Base-by-base conservation (phyloP, 345 rosid species). In the Sisymbrium altissimum region DNA sequence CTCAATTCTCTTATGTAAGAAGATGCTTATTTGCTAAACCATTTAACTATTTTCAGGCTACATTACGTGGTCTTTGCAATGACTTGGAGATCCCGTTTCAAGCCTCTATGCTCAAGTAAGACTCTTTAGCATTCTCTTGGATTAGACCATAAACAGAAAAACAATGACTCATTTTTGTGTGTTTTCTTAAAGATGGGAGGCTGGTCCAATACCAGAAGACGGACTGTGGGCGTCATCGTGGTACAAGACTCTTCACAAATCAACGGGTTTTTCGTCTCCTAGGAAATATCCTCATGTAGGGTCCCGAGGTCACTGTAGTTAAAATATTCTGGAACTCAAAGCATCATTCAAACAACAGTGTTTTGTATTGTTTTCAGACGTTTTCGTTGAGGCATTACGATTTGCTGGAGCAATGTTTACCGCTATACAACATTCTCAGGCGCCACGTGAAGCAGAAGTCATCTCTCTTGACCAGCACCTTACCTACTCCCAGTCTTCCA, bases 201-300 rank as follows among this genome's bases (percentile, higher is more conserved):
- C 91, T 80, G 95, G 98, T 77, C 91, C 98, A 7, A 87, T 88
- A 78, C 81, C 84, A 49, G 57, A 86, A 41, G 96, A 93, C 70
- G 98, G 98, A 50, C 9, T 88, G 35, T 90, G 98, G 96, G 95
- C 93, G 12, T 85, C 90, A 48, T 86, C 90, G 98, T 87, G 98
- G 96, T 93, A 93, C 67, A 72, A 79, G 71, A 82, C 86, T 58
- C 82, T 85, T 35, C 93, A 86, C 54, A 71, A 84, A 70, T 88
- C 96, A 15, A 87, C 90, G 7, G 21, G 86, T 69, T 90, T 88
- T 48, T 61, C 66, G 5, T 73, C 84, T 62, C 68, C 82, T 5
- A 73, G 75, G 70, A 87, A 85, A 59, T 88, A 82, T 85, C 84
- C 95, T 63, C 63, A 11, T 75, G 98, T 92, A 86, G 15, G 76